Base-by-base conservation (phyloP, 805 yeast genomes). In the Kuraishia hungarica region DNA sequence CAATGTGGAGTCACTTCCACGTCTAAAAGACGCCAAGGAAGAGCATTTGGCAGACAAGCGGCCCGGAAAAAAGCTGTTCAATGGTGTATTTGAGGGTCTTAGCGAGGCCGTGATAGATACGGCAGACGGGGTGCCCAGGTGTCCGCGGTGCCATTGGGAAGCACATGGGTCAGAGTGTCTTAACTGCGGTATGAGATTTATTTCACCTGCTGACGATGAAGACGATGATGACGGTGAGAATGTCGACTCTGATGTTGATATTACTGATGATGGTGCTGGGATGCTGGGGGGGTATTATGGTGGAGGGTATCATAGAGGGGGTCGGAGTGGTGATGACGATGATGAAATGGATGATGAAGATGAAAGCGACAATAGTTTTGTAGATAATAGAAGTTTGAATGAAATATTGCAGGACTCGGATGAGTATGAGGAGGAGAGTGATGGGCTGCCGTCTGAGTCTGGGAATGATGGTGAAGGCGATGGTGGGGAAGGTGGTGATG, bases 101-200 rank as follows among this genome's bases (percentile, higher is more conserved):
- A 79, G 82, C 2, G 67, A 74, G 17, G 83, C 86, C 0, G 66
- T 82, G 2, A 71, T 84, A 1, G 91, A 85, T 61, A 72, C 71
- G 28, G 80, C 81, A 28, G 93, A 87, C 62, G 91, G 91, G 1
- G 88, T 87, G 10, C 81, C 87, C 0, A 69, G 93, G 54, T 87
- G 94, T 63, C 80, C 87, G 7, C 78, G 81, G 55, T 87, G 94
- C 65, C 90, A 84, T 62, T 87, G 93, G 93, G 93, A 87, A 62
- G 82, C 86, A 0, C 81, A 80, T 57, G 90, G 88, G 0, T 69
- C 76, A 2, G 72, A 68, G n/a, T 87, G 94, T 62, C 74, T 81
- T 5, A 86, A 87, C 62, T 87, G 94, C 67, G 86, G 86, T 3
- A 70, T 80, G 56, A 65, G 81, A 35, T 76, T 86, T 54, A 35